Percentiles rank a stretch among this genome's conserved stretches.
Evolutionary conservation across 2,329 filamentous ascomycete species (phyloP).

Genomic region (Exophiala sideris): DNA sequence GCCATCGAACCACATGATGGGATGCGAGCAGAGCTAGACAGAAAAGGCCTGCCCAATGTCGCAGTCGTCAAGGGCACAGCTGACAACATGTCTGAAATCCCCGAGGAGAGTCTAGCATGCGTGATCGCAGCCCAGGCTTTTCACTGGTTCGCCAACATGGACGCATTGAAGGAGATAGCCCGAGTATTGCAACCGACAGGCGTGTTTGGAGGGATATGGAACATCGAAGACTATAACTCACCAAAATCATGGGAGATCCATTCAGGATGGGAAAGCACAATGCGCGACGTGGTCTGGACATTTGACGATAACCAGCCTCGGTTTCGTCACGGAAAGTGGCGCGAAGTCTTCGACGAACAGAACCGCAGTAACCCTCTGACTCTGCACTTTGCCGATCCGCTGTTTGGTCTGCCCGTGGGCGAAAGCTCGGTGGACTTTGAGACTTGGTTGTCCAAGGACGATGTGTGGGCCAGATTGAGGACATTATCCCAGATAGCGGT

Average conservation of each 20-base stretch:
- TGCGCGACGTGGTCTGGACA: slow-evolving; percentile 59
- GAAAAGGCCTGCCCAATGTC: slow-evolving; percentile 57
- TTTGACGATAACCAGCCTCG: slow-evolving; percentile 59
- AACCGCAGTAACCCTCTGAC: slow-evolving; percentile 51
- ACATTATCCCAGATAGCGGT: slow-evolving; percentile 68
- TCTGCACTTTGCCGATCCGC: slow-evolving; percentile 41
- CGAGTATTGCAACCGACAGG: slow-evolving; percentile 61
- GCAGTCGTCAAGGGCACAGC: slow-evolving; percentile 58
- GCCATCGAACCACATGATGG: slow-evolving; percentile 62
- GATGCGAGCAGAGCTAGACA: slow-evolving; percentile 62
- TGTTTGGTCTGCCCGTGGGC: slow-evolving; percentile 62
- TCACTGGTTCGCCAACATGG: slow-evolving; percentile 64
- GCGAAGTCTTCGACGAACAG: slow-evolving; percentile 61
- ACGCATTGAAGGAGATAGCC: slow-evolving; percentile 63
- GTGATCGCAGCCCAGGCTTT: slow-evolving; percentile 65
- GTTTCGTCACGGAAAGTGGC: slow-evolving; percentile 65
- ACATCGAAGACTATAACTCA: slow-evolving; percentile 71
- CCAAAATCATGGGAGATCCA: slow-evolving; percentile 54
- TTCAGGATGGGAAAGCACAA: slow-evolving; percentile 59
- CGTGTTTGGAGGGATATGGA: slow-evolving; percentile 68
- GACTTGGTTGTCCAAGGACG: slow-evolving; percentile 56
- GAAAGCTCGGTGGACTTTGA: slow-evolving; percentile 57
- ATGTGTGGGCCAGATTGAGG: slow-evolving; percentile 60
- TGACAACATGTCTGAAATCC: slow-evolving; percentile 47
- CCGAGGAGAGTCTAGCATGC: slow-evolving; percentile 60